Evolutionary conservation across 106 monocot species (phyloP), one percentile per base, ranked within the genome.

Genomic region (Phalaenopsis equestris): DNA sequence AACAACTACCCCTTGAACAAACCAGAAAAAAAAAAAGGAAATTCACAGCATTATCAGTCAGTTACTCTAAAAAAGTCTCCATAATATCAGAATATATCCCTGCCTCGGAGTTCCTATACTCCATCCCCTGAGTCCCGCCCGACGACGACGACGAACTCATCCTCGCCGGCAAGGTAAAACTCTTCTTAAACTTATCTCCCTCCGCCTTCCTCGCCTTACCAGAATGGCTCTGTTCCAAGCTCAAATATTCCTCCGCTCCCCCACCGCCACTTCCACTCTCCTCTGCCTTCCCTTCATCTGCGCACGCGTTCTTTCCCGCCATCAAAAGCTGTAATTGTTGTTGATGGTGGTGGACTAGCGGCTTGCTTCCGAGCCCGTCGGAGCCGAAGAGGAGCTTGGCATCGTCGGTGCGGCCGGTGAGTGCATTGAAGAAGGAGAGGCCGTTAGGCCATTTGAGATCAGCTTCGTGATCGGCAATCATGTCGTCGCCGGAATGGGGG

Each of bases 401-500:
- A n/a, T 93, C 92, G 37, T 95, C 95, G 2, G 84, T 46, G 56
- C 93, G 61, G 1, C 89, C 87, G 5, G 95, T 91, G 56, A 95
- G 86, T 1, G 93, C 95, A 36, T 84, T 89, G 87, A 93, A 95
- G 83, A 95, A 90, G 24, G 95, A 95, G 42, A 95, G 80, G 17
- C 93, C 92, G 23, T 86, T 89, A 45, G 95, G 95, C 95, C 95
- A 95, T 55, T 91, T 93, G 55, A 95, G 87, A 75, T 93, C 92
- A 1, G 84, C 17, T 1, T 92, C 92, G 10, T 92, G 94, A 75
- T 91, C 87, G 23, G 73, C 41, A 12, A 87, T 82, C 79, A 83
- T 83, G 18, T 87, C 82, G 15, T 87, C 89, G 15, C 64, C 24
- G 49, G 56, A 55, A 18, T 76, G 76, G 3, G 75, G 78, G 24